These are phyloP conservation scores for Diplodia scrobiculata DNA, from an alignment of 2,329 filamentous ascomycete species.

Conservation along the genomic window DNA sequence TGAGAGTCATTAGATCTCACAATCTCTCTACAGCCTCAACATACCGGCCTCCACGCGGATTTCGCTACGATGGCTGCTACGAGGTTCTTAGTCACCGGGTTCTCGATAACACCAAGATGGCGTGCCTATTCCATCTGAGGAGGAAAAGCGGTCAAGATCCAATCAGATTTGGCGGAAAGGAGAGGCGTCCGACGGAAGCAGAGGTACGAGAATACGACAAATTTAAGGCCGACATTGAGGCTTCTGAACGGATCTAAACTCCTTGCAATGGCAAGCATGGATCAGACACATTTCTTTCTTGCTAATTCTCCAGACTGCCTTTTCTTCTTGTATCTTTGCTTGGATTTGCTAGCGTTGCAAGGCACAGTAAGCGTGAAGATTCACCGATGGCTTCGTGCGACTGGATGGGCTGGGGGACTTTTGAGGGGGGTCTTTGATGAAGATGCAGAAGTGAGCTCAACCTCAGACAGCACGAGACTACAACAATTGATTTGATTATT, in stretches of 20 bases:
- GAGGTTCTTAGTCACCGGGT: slow-evolving; percentile 46
- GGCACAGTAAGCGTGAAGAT: no score
- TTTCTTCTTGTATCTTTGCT: neutral
- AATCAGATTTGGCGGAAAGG: slow-evolving; percentile 51
- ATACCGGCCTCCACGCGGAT: slow-evolving; percentile 52
- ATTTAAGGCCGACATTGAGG: slow-evolving; percentile 7
- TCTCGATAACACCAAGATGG: slow-evolving; percentile 46
- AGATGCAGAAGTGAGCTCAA: neutral
- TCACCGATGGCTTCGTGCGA: neutral
- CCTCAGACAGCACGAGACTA: neutral
- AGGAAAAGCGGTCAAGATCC: slow-evolving; percentile 50
- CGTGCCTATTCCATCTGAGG: slow-evolving; percentile 53
- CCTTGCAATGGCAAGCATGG: no score
- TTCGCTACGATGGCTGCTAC: slow-evolving; percentile 63
- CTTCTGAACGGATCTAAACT: slow-evolving; percentile 9
- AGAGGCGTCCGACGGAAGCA: slow-evolving; percentile 48
- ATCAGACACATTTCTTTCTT: no score
- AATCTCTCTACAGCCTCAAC: slow-evolving; percentile 42
- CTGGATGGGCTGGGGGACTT: neutral
- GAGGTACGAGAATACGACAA: slow-evolving; percentile 36
- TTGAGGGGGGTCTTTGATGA: neutral
- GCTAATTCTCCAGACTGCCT: neutral
- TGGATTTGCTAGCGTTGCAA: neutral
- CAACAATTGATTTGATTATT: neutral
- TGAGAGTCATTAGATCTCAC: slow-evolving; percentile 56